phyloP scores from a whole-genome alignment of 164 flowering plant genomes.

The Macadamia integrifolia region DNA sequence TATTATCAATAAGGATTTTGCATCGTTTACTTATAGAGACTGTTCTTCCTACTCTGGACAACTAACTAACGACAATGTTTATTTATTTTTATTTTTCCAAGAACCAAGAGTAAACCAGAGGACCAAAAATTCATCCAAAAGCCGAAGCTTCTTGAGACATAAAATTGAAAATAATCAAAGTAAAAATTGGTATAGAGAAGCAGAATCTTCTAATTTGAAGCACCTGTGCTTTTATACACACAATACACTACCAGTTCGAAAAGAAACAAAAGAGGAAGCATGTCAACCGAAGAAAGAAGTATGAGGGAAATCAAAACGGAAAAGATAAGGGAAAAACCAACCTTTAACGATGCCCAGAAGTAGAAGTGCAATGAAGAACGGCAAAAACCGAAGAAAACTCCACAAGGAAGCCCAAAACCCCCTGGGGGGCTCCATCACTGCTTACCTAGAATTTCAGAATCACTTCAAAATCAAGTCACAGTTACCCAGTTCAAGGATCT shows the following conservation, averaged over 20 bases:
- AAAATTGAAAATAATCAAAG: neutral
- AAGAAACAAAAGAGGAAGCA: no score
- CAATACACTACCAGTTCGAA: neutral
- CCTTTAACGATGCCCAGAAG: constrained; percentile 84
- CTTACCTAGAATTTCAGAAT: constrained; percentile 11
- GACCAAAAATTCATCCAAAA: neutral
- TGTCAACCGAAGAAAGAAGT: no score
- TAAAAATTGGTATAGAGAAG: neutral
- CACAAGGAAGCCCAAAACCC: constrained; percentile 66
- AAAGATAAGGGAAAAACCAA: constrained; percentile 11
- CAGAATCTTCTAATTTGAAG: neutral
- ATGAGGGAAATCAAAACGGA: no score
- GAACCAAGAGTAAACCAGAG: neutral
- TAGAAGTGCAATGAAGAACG: constrained; percentile 80
- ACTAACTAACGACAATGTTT: neutral
- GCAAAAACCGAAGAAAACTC: constrained; percentile 71
- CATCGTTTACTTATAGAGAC: no score
- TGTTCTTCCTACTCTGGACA: no score
- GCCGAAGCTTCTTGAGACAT: neutral
- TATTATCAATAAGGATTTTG: no score
- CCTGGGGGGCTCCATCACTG: constrained; percentile 66
- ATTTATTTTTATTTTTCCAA: neutral
- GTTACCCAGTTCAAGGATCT: neutral
- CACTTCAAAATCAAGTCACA: constrained; percentile 13
- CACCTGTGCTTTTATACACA: neutral